Evolutionary conservation across 106 monocot genomes (phyloP).

Genomic region (Dendrobium chrysotoxum): DNA sequence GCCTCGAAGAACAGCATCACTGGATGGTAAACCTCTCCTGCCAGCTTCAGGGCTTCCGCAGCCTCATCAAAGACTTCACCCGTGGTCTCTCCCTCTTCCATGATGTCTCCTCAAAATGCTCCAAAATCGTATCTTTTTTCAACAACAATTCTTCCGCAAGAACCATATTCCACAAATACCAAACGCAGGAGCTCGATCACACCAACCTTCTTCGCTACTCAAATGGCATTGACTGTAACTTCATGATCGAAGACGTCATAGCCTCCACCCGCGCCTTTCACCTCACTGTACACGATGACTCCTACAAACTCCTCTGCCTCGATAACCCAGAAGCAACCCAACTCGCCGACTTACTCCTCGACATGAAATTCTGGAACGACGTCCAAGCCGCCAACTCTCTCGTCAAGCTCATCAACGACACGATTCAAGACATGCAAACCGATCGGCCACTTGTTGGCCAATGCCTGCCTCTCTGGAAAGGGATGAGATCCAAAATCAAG

Average conservation of each 20-base stretch:
- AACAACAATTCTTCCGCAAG: slow-evolving; percentile 42
- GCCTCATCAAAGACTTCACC: slow-evolving; percentile 49
- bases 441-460: slow-evolving; percentile 49
- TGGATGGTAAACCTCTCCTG: slow-evolving; percentile 81
- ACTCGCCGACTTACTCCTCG: slow-evolving; percentile 24
- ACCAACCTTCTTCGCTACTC: slow-evolving; percentile 21
- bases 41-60: slow-evolving; percentile 46
- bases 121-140: slow-evolving; percentile 44
- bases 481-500: slow-evolving; percentile 36
- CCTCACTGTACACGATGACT: slow-evolving; percentile 21
- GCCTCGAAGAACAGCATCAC: slow-evolving; percentile 47
- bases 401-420: slow-evolving; percentile 26
- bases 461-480: slow-evolving; percentile 62
- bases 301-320: slow-evolving; percentile 24
- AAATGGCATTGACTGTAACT: not conserved
- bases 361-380: slow-evolving; percentile 37
- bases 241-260: slow-evolving; percentile 49
- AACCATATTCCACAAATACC: slow-evolving; percentile 36
- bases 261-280: slow-evolving; percentile 23
- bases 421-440: slow-evolving; percentile 35
- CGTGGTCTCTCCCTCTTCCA: slow-evolving; percentile 33
- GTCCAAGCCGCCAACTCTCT: slow-evolving; percentile 42
- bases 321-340: slow-evolving; percentile 25
- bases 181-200: slow-evolving; percentile 36
- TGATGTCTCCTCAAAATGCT: slow-evolving; percentile 24